Evolutionary conservation across 352 stramenopile species (phyloP), one percentile per base, ranked within the genome.

Genomic region (Blastocystis sp.): DNA sequence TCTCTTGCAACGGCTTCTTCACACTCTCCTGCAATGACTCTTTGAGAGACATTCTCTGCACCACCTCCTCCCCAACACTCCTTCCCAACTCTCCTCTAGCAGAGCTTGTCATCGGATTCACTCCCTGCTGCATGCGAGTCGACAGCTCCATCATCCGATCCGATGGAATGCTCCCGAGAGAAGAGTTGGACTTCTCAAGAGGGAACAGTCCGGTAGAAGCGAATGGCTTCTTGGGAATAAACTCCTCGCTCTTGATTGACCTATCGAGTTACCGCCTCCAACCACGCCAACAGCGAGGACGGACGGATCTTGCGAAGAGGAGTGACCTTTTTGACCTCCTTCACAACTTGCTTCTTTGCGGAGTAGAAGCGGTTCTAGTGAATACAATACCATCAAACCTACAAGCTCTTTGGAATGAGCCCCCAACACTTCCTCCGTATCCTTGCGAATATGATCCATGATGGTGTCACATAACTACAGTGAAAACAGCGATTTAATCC

Each of bases 291-390:
- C 69, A 81, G 40, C 1, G 69, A 29, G n/a, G 69, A 81, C 36
- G 69, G 69, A 63, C 69, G 69, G 32, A 81, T 81, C 69, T 81
- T 81, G 0, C 69, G 69, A 16, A 61, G 24, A 32, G 69, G 46
- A 32, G 27, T 44, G 34, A 63, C 69, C 7, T 46, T 61, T 44
- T 81, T 63, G 4, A 24, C 32, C 2, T 48, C 49, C 16, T 42
- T 64, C 27, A n/a, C 21, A 44, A 46, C 18, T 44, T 63, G n/a
- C 40, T 40, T 57, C 53, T 81, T 29, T 14, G 34, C 8, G 27
- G 46, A 32, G n/a, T 48, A 48, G 21, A 29, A 81, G 6, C 48
- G 42, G 24, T 42, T 81, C 69, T 81, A 61, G 2, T 48, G 16
- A 81, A 72, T 0, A 42, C 21, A 51, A 63, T n/a, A 61, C 27